Evolutionary conservation across 139 green algal genomes (phyloP).

Genomic region (Haematococcus lacustris): DNA sequence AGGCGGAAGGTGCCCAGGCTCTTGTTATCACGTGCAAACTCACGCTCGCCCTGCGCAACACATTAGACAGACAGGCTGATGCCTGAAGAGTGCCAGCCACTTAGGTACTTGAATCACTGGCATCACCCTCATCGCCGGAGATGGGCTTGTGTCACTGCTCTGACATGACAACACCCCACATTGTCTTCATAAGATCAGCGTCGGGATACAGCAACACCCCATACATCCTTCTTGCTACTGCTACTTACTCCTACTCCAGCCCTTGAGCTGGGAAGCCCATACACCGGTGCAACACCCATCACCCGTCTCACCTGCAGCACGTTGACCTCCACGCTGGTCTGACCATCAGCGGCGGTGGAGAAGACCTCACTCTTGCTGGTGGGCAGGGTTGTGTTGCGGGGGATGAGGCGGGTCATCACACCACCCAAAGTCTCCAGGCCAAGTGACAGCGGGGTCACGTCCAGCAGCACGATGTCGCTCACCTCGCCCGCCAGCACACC

Average conservation of each 20-base stretch:
- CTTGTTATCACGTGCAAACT: constrained; percentile 96
- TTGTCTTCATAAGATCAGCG: too few species aligned
- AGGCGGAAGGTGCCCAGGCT: constrained; percentile 90
- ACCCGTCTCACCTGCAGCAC: constrained; percentile 74
- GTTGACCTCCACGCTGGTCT: constrained; percentile 97
- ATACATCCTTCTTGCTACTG: too few species aligned
- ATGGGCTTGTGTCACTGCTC: too few species aligned
- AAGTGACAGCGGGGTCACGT: constrained; percentile 93
- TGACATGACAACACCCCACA: too few species aligned
- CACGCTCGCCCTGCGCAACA: constrained; percentile 43
- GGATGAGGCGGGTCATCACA: constrained; percentile 96
- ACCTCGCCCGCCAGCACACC: constrained; percentile 70
- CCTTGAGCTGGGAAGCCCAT: too few species aligned
- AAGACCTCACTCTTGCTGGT: constrained; percentile 96
- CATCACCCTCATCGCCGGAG: too few species aligned
- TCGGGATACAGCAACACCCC: too few species aligned
- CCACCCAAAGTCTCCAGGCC: constrained; percentile 95
- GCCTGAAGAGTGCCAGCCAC: too few species aligned
- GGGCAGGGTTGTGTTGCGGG: constrained; percentile 95
- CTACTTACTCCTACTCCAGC: too few species aligned
- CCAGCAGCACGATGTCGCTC: constrained; percentile 94
- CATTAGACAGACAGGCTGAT: too few species aligned
- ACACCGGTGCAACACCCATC: background rate
- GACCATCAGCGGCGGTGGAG: constrained; percentile 90
- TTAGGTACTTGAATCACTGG: too few species aligned